Conservation (phyloP, 371 early-diverging fungal species). For the Batrachochytrium dendrobatidis region DNA sequence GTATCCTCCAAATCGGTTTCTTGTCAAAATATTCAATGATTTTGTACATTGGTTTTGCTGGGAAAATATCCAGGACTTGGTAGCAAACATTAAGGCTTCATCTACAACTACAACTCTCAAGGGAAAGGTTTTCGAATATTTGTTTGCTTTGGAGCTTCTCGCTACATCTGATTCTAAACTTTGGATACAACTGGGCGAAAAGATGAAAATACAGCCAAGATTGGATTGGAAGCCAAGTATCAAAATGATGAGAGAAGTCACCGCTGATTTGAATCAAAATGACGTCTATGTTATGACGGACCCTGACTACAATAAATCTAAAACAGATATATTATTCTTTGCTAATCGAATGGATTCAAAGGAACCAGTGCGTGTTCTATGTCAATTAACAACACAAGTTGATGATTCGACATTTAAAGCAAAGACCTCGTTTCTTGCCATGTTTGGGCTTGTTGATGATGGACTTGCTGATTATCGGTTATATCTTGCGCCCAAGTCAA, state of each 20-base stretch:
- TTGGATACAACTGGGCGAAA: background rate
- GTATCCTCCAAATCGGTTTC: background rate
- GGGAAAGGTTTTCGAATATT: background rate
- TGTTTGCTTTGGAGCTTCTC: background rate
- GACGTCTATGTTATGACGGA: background rate
- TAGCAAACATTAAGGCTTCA: background rate
- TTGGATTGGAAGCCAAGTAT: background rate
- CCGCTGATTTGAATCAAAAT: background rate
- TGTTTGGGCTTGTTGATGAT: no score
- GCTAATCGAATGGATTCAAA: no score
- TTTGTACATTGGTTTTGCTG: background rate
- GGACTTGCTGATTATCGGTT: no score
- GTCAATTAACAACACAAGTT: no score
- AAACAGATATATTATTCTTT: background rate
- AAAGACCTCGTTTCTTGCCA: no score
- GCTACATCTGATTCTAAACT: background rate
- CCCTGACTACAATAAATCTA: background rate
- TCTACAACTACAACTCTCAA: background rate
- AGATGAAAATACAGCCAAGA: background rate
- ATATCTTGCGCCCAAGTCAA: no score
- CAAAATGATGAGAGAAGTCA: background rate
- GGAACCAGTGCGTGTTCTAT: no score
- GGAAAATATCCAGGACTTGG: background rate
- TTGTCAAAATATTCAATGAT: background rate
- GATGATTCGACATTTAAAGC: no score